Conservation (phyloP, 208 protist genomes). For the Paratrypanosoma confusum region DNA sequence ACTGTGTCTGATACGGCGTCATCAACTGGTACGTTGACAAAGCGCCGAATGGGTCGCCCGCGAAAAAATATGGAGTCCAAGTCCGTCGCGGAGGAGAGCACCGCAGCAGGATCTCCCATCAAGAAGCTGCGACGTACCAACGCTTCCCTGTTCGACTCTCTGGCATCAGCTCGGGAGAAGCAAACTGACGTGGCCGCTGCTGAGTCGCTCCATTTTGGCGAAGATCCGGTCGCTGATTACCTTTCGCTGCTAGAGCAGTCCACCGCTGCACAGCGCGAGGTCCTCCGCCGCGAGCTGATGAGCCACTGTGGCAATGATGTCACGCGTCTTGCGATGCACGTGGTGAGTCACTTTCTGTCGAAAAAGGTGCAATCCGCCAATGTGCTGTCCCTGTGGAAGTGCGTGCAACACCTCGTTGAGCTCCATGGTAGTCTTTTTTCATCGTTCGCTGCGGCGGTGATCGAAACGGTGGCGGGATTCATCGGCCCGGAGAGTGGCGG, state of each 20-base stretch:
- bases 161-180: slow-evolving; percentile 9
- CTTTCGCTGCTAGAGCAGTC: slow-evolving; percentile 16
- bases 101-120: too few relatives aligned
- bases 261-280: slow-evolving; percentile 4
- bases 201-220: slow-evolving; percentile 16
- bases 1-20: too few relatives aligned
- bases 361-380: slow-evolving; percentile 5
- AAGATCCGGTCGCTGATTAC: slow-evolving; percentile 21
- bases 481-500: slow-evolving; percentile 8
- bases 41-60: too few relatives aligned
- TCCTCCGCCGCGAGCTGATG: slow-evolving; percentile 16
- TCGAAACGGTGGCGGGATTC: slow-evolving; percentile 5
- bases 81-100: too few relatives aligned
- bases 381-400: slow-evolving; percentile 17
- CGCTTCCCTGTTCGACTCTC: slow-evolving; percentile 9
- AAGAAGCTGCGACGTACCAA: too few relatives aligned
- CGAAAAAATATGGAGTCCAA: too few relatives aligned
- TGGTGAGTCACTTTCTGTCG: slow-evolving; percentile 13
- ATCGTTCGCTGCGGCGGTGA: slow-evolving; percentile 7
- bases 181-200: neutral
- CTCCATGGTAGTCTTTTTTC: slow-evolving; percentile 8
- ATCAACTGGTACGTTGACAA: too few relatives aligned
- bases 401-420: slow-evolving; percentile 11
- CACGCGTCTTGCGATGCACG: slow-evolving; percentile 8
- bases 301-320: slow-evolving; percentile 10